phyloP scores from a whole-genome alignment of 1,284 basidiomycete genomes.

The Puccinia hordei region DNA sequence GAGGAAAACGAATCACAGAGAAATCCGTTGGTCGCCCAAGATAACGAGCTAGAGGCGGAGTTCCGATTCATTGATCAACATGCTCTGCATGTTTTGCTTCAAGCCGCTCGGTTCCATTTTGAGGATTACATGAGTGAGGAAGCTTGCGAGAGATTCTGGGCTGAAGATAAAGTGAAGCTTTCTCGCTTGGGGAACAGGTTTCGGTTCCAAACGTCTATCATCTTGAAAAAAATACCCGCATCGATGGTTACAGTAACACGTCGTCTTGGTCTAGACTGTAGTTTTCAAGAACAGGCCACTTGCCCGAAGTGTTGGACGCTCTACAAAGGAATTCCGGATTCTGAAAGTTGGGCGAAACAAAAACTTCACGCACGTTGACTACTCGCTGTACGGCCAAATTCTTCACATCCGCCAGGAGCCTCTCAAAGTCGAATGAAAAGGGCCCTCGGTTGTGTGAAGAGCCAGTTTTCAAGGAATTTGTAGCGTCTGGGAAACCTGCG shows the following conservation, averaged over 20 bases:
- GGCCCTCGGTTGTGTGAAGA: neutral
- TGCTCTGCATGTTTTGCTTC: neutral
- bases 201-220: neutral
- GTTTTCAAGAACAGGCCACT: slow-evolving; percentile 11
- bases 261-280: slow-evolving; percentile 3
- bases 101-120: slow-evolving; percentile 16
- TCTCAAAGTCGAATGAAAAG: neutral
- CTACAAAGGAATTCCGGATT: slow-evolving; percentile 18
- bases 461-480: slow-evolving; percentile 8
- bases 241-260: neutral
- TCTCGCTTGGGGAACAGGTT: neutral
- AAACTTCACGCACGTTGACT: neutral
- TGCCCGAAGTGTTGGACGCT: slow-evolving; percentile 13
- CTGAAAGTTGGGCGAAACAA: slow-evolving; percentile 7
- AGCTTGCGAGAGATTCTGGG: neutral
- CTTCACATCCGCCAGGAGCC: neutral
- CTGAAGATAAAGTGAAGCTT: neutral
- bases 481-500: neutral
- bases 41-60: neutral
- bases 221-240: slow-evolving; percentile 1
- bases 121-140: slow-evolving; percentile 8
- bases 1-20: neutral
- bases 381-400: neutral
- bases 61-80: slow-evolving; percentile 17
- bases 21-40: neutral